A percentile compares a stretch with the other conserved stretches of the same genome.
Conservation (phyloP, 176 grass and related monocot genomes). For the Puccinellia tenuiflora region DNA sequence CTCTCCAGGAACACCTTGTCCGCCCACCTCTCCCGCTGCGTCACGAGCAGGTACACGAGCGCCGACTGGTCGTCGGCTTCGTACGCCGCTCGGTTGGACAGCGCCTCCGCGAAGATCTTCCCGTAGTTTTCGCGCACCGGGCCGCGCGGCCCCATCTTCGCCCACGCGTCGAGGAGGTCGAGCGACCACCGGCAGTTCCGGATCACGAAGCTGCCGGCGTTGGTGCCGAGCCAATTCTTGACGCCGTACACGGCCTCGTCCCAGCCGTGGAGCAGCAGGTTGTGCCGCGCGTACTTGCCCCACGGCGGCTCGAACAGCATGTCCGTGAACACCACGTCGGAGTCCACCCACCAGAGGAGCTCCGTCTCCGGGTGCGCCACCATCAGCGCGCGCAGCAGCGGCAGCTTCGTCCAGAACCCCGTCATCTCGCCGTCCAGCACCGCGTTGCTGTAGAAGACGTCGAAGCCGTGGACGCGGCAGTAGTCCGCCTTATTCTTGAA, state of each 20-base stretch:
- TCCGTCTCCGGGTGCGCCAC: conserved; percentile 85
- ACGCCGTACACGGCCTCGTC: conserved; percentile 50
- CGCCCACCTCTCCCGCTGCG: conserved; percentile 51
- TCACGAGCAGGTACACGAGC: conserved; percentile 73
- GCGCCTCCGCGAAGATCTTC: conserved; percentile 39
- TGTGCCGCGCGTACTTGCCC: conserved; percentile 53
- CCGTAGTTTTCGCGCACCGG: conserved; percentile 59
- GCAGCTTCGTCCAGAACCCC: conserved; percentile 90
- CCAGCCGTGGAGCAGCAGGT: conserved; percentile 80
- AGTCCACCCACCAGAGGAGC: conserved; percentile 93
- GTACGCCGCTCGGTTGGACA: conserved; percentile 56
- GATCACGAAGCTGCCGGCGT: conserved; percentile 82
- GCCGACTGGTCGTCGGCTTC: conserved; percentile 97
- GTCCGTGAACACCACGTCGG: conserved; percentile 83
- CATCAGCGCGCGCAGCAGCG: conserved; percentile 72
- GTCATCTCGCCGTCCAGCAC: conserved; percentile 75
- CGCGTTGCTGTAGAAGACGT: conserved; percentile 81
- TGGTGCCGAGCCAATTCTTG: conserved; percentile 62
- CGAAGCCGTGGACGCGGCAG: conserved; percentile 80
- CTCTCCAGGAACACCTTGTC: conserved; percentile 62
- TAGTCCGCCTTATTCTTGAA: conserved; percentile 98
- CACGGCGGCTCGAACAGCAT: conserved; percentile 89
- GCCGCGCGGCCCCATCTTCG: conserved; percentile 67
- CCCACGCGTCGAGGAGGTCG: conserved; percentile 75
- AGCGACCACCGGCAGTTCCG: conserved; percentile 95